Evolutionary conservation across 495 filamentous ascomycete species (phyloP), one percentile per base, ranked within the genome.

Genomic region (Neurospora sp.): DNA sequence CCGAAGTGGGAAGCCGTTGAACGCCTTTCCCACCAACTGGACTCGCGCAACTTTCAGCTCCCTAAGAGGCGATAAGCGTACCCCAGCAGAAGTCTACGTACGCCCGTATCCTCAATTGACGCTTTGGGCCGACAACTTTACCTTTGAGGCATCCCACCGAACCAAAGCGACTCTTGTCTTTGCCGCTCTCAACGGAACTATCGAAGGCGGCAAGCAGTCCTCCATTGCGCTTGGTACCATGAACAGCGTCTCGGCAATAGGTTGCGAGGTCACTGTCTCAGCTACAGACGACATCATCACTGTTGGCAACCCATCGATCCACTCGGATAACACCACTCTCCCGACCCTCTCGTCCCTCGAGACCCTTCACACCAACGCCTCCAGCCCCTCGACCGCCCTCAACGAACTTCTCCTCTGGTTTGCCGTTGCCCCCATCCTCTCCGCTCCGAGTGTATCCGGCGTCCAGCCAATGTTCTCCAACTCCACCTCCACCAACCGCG

Each of bases 371-470:
- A 12, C 72, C 72, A 74, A 46, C 72, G 7, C 71, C 10, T 59
- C 72, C 14, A 69, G 72, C 37, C 14, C 71, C 38, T 44, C 7
- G 2, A 76, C 78, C 5, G 46, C 42, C 11, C 73, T 78, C 71
- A 81, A 81, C 71, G 79, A 81, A 41, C 71, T 80, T 39, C 75
- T 80, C 40, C 76, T 80, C 40, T 81, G 79, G 79, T 77, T 81
- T 66, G 73, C 79, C 72, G 72, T 76, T 41, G 73, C 79, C 23
- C 78, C 79, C 6, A 54, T 79, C 31, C 46, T 81, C 11, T 44
- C 74, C 35, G 72, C 74, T 14, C 18, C 69, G 73, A 75, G 74
- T 48, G 74, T 79, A 7, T 77, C 77, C 44, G 79, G 78, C 27
- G 74, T 72, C 4, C 79, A 81, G 20, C 78, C 79, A 69, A 75